Evolutionary conservation across 179 eudicot genomes (phyloP), one percentile per base, ranked within the genome.

Genomic region (Pouteria campechiana): DNA sequence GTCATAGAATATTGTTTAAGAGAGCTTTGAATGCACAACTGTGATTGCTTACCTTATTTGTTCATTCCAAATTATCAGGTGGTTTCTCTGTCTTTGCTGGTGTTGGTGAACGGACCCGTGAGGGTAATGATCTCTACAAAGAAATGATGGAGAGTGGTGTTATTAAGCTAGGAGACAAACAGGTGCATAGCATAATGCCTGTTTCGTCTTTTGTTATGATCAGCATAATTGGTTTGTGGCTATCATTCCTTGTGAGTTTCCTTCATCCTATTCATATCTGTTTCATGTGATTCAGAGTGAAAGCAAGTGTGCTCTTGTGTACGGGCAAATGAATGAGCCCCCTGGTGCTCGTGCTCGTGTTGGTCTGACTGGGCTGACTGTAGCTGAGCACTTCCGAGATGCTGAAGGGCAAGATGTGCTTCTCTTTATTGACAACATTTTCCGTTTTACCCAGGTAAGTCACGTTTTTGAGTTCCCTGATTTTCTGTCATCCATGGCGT

Each of bases 321-420:
- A 84, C 27, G 95, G 95, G 28, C 95, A 84, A 77, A 84, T 84
- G 95, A 84, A 84, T 36, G 95, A 84, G 72, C 78, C 92, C 28
- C 95, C 95, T 21, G 95, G 92, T 68, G 83, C 95, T 35, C 95
- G 95, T 75, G 95, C 95, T 31, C 92, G 92, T 58, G 95, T 81
- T 56, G 95, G 81, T 33, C 79, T 84, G 25, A 84, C 92, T 25
- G 95, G 95, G 15, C 54, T 84, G 65, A 52, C 78, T 14, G 70
- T 72, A 3, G 74, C 68, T 30, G 78, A 67, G 30, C 70, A 72
- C 58, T 72, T 72, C 61, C 64, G 74, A 57, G 74, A 72, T 59
- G 67, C 61, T 21, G 70, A 72, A 47, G 74, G 70, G 33, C 70
- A 72, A 39, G 78, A 72, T 41, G 78, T 72, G 52, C 69, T 72